Evolutionary conservation across 495 filamentous ascomycete species (phyloP).

Genomic region (Penicillium herquei): DNA sequence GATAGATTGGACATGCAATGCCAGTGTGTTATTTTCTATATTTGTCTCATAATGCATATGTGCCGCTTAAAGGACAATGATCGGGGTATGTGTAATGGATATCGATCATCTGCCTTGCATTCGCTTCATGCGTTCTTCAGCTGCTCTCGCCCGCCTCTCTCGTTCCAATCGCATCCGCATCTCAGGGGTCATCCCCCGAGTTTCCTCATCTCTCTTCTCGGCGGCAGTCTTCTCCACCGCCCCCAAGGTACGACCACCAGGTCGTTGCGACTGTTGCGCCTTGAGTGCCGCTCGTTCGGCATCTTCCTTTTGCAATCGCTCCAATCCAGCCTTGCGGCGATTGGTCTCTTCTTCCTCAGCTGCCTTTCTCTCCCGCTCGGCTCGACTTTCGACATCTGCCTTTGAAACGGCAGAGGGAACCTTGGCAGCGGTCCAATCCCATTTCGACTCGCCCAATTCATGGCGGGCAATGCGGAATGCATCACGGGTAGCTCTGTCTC

Average conservation of each 20-base stretch:
- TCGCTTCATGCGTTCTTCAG: slow-evolving; percentile 77
- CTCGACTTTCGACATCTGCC: slow-evolving; percentile 64
- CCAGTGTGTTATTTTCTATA: too few species aligned
- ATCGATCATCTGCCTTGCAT: slow-evolving; percentile 43
- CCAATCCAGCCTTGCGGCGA: slow-evolving; percentile 59
- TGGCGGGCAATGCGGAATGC: slow-evolving; percentile 85
- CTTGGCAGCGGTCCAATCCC: slow-evolving; percentile 76
- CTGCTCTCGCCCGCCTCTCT: slow-evolving; percentile 78
- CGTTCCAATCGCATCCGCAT: slow-evolving; percentile 77
- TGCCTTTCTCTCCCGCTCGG: slow-evolving; percentile 57
- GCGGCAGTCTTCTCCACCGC: slow-evolving; percentile 62
- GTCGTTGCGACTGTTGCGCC: slow-evolving; percentile 34
- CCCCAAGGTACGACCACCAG: slow-evolving; percentile 50
- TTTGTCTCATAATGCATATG: not conserved
- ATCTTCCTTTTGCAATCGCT: slow-evolving; percentile 66
- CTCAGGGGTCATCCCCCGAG: slow-evolving; percentile 79
- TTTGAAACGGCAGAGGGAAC: slow-evolving; percentile 69
- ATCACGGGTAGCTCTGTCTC: slow-evolving; percentile 83
- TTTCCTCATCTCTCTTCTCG: slow-evolving; percentile 79
- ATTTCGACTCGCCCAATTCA: slow-evolving; percentile 72
- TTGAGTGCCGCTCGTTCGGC: slow-evolving; percentile 48
- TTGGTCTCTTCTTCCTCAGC: slow-evolving; percentile 55
- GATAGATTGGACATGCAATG: too few species aligned
- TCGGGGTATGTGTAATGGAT: not conserved
- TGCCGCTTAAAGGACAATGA: not conserved